Evolutionary conservation across 148 eudicot genomes (phyloP).

Genomic region (Camellia japonica): DNA sequence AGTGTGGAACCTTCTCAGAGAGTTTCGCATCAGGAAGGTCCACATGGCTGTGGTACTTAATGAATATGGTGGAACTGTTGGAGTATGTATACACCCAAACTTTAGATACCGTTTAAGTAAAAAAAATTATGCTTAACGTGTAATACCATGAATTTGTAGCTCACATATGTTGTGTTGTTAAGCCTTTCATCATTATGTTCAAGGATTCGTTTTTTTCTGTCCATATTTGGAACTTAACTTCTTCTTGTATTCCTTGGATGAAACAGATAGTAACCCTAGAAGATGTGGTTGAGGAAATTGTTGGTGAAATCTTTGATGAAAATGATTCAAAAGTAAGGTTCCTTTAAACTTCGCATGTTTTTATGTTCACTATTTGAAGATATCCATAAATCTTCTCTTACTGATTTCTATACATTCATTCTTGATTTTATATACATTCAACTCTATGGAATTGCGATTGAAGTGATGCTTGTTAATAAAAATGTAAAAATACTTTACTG

Average conservation of each 20-base stretch:
- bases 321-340: slow-evolving; percentile 83
- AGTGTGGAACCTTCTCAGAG: slow-evolving; percentile 98
- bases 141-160: not conserved
- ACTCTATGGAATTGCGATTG: not conserved
- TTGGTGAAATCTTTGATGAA: slow-evolving; percentile 97
- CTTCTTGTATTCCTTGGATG: slow-evolving; percentile 18
- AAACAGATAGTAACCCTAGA: slow-evolving; percentile 90
- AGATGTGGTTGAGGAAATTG: slow-evolving; percentile 99
- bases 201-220: not conserved
- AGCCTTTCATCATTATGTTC: not conserved
- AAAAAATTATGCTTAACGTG: not conserved
- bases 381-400: not conserved
- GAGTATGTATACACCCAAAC: slow-evolving; percentile 51
- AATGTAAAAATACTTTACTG: not conserved
- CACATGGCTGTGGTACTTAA: slow-evolving; percentile 99
- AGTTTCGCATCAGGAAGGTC: slow-evolving; percentile 96
- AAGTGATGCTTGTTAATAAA: not conserved
- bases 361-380: not conserved
- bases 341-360: not conserved
- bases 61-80: slow-evolving; percentile 97
- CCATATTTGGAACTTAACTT: not conserved
- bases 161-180: not conserved
- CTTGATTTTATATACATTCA: no score
- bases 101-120: not conserved
- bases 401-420: no score